Base-by-base conservation (phyloP, 306 rosid species). In the Boehmeria nivea region DNA sequence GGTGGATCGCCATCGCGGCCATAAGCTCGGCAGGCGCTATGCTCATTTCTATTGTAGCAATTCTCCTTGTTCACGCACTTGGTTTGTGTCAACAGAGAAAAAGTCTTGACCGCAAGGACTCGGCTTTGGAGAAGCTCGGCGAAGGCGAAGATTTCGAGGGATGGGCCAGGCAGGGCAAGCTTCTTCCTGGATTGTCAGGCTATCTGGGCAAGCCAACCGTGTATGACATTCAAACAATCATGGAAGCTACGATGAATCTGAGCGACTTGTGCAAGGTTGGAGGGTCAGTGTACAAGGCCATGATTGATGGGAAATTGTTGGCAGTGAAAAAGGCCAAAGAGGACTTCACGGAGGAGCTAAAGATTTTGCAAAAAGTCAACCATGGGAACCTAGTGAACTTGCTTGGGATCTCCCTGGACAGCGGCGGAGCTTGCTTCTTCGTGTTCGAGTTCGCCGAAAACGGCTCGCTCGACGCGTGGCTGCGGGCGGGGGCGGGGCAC, bases 311-410 rank as follows among this genome's bases (percentile, higher is more conserved):
- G 19, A 58, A 66, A 12, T 55, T 73, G 44, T 72, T 77, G 6
- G 94, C 88, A 1, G 72, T 83, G 18, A 89, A 89, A 68, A 75
- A 66, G 57, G 51, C 71, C 56, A 67, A 75, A 43, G 76, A 83
- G 67, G 87, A 76, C 65, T 73, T 78, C 25, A 62, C 72, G 0
- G 90, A 86, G 76, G 95, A 83, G 58, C 75, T 86, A 20, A 73
- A 75, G 23, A 86, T 86, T 67, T 58, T 89, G 49, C 94, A 86
- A 78, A 86, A 79, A 78, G 84, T 83, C 64, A 86, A 79, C 63
- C 94, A 86, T 67, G 86, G 68, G 46, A 86, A 86, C 81, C 80
- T 89, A 51, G 94, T 83, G 72, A 86, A 80, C 49, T 20, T 86
- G 27, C 74, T 76, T 53, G 97, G 94, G 15, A 67, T 86, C 46